Percentiles rank a stretch among this genome's conserved stretches.
phyloP scores from a whole-genome alignment of 441 rosid genomes.

The Erodium moschatum region DNA sequence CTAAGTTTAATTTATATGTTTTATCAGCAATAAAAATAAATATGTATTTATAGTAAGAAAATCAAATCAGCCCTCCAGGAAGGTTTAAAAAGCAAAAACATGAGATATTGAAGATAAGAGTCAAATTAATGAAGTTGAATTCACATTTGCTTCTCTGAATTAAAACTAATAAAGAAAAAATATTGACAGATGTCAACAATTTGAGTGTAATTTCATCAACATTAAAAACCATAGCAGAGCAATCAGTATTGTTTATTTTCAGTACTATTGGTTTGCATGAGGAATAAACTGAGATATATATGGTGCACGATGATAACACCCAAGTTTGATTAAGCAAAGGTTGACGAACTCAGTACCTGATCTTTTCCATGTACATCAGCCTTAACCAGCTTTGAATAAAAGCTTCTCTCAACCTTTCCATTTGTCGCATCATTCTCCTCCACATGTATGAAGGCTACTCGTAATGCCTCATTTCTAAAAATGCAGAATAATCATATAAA shows the following conservation, averaged over 20 bases:
- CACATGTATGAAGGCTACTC: constrained; percentile 88
- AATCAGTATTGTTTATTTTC: neutral
- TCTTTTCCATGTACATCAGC: constrained; percentile 95
- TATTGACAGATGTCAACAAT: neutral
- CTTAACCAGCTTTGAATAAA: constrained; percentile 93
- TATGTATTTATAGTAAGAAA: too few species aligned
- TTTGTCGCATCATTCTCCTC: constrained; percentile 65
- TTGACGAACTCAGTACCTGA: constrained; percentile 42
- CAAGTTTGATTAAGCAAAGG: neutral
- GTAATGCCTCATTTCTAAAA: constrained; percentile 94
- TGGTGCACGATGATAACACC: neutral
- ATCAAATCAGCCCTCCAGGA: too few species aligned
- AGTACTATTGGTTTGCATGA: neutral
- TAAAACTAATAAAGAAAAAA: neutral
- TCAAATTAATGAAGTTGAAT: neutral
- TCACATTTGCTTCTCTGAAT: constrained; percentile 2
- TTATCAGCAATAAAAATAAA: too few species aligned
- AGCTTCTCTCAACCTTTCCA: constrained; percentile 65
- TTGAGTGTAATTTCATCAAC: neutral
- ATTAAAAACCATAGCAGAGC: neutral
- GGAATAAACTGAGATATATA: neutral
- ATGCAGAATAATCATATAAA: constrained; percentile 12
- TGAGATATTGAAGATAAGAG: too few species aligned
- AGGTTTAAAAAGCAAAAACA: too few species aligned
- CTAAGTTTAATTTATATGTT: too few species aligned